Conservation (phyloP, 78 protist genomes). For the Guillardia theta region DNA sequence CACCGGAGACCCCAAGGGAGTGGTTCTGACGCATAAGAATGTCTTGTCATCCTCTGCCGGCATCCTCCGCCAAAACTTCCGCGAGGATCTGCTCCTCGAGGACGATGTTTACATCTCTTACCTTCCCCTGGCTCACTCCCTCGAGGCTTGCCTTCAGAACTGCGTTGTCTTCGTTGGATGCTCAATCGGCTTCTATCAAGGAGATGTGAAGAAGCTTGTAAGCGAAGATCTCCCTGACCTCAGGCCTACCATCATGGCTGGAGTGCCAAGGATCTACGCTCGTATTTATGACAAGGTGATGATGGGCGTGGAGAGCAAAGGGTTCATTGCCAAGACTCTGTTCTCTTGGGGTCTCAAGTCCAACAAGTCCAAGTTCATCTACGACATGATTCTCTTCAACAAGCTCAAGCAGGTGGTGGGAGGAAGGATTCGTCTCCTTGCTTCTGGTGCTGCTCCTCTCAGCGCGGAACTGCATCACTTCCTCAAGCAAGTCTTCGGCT, state of each 20-base stretch:
- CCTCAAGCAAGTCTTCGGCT: background rate
- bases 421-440: background rate
- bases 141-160: background rate
- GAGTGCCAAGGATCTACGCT: slow-evolving; percentile 8
- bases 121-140: slow-evolving; percentile 14
- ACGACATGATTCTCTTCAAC: background rate
- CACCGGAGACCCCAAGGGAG: slow-evolving; percentile 40
- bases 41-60: background rate
- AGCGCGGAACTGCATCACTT: background rate
- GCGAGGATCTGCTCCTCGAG: background rate
- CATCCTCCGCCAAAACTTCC: background rate
- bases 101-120: background rate
- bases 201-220: slow-evolving; percentile 7
- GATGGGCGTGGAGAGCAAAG: background rate
- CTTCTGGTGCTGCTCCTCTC: slow-evolving; percentile 5
- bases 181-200: background rate
- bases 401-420: background rate
- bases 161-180: background rate
- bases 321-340: background rate
- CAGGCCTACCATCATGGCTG: background rate
- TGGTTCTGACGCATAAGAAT: background rate
- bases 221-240: background rate
- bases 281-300: background rate
- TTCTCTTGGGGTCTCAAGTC: background rate
- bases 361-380: background rate